Conservation (phyloP, 345 rosid genomes). For the Cardamine resedifolia region DNA sequence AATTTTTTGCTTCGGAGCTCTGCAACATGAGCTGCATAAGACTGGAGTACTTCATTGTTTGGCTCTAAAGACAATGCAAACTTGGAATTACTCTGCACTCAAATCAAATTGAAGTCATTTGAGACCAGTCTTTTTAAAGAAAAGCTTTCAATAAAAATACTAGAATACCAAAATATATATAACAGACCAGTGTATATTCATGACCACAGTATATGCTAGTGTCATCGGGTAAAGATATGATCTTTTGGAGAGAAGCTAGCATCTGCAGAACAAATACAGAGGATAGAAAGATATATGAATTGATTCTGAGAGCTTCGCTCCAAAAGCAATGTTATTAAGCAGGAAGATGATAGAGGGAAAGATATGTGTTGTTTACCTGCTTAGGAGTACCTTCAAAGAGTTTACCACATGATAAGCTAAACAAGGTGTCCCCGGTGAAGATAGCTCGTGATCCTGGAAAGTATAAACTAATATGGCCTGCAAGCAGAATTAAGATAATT, state of each 20-base stretch:
- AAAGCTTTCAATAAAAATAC: not conserved
- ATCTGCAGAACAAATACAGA: constrained; percentile 55
- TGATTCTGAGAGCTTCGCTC: not conserved
- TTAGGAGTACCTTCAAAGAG: constrained; percentile 90
- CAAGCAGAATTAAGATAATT: constrained; percentile 20
- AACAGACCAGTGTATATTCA: constrained; percentile 87
- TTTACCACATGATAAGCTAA: constrained; percentile 97
- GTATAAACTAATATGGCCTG: constrained; percentile 95
- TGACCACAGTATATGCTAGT: constrained; percentile 87
- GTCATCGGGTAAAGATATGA: constrained; percentile 77
- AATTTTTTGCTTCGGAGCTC: constrained; percentile 68
- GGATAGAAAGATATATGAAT: not conserved
- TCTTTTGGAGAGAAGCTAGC: constrained; percentile 74
- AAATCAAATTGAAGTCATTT: not conserved
- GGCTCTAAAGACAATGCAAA: constrained; percentile 92
- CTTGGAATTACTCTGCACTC: constrained; percentile 82
- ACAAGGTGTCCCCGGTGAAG: constrained; percentile 89
- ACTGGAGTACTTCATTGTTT: constrained; percentile 70
- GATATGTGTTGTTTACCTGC: constrained; percentile 48
- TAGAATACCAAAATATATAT: not conserved
- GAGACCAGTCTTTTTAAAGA: not conserved
- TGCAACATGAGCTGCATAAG: constrained; percentile 74
- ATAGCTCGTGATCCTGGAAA: constrained; percentile 82
- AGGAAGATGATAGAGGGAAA: not conserved
- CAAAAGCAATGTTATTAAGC: not conserved